A percentile compares a stretch with the other conserved stretches of the same genome.
Conservation (phyloP, 768 basidiomycete species). For the Trichaptum fuscoviolaceum region DNA sequence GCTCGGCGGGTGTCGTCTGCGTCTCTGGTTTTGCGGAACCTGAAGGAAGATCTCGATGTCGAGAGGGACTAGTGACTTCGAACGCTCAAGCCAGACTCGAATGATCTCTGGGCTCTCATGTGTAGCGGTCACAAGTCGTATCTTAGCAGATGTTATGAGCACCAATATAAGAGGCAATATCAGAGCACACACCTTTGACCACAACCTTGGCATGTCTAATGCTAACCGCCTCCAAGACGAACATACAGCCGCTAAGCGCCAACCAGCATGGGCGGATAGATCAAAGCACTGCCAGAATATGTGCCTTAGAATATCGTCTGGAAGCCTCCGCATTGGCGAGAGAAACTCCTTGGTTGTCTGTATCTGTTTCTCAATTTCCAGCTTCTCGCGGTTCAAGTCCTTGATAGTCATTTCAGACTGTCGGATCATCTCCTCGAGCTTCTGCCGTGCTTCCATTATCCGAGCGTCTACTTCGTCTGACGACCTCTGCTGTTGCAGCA, state of each 20-base stretch:
- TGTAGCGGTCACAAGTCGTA: slow-evolving; percentile 67
- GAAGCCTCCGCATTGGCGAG: slow-evolving; percentile 66
- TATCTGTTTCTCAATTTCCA: slow-evolving; percentile 42
- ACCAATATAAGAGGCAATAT: slow-evolving; percentile 18
- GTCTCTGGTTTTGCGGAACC: slow-evolving; percentile 24
- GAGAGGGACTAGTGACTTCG: slow-evolving; percentile 62
- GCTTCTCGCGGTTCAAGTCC: slow-evolving; percentile 46
- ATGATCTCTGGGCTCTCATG: slow-evolving; percentile 71
- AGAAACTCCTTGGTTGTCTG: slow-evolving; percentile 56
- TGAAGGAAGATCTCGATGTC: slow-evolving; percentile 79
- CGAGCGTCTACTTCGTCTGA: slow-evolving; percentile 34
- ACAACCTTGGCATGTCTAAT: slow-evolving; percentile 60
- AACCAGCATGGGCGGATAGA: slow-evolving; percentile 52
- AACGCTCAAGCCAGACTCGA: slow-evolving; percentile 78
- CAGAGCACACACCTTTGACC: slow-evolving; percentile 58
- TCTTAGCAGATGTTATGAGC: slow-evolving; percentile 34
- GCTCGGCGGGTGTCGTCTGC: slow-evolving; percentile 14
- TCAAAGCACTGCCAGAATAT: slow-evolving; percentile 70
- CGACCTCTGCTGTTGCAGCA: slow-evolving; percentile 16
- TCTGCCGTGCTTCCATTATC: slow-evolving; percentile 49
- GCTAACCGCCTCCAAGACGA: slow-evolving; percentile 60
- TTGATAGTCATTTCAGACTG: slow-evolving; percentile 51
- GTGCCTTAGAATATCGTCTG: slow-evolving; percentile 65
- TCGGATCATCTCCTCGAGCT: slow-evolving; percentile 52
- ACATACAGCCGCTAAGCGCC: slow-evolving; percentile 70